These are phyloP conservation scores for Sphaerulina vaccinii DNA, from an alignment of 2,329 filamentous ascomycete genomes.

Conservation along the genomic window DNA sequence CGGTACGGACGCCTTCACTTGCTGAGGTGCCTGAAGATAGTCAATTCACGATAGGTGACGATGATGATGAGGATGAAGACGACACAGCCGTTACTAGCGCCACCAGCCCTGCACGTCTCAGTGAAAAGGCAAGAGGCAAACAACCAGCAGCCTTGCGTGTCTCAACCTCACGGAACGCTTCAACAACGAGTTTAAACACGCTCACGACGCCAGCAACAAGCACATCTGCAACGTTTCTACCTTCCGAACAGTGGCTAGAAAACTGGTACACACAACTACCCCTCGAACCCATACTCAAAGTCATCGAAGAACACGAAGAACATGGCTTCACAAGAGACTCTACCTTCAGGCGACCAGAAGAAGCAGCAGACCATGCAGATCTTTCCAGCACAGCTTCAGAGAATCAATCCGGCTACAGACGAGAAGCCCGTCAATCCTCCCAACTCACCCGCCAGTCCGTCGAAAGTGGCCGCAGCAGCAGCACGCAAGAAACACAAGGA, in stretches of 20 bases:
- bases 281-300: conserved; percentile 59
- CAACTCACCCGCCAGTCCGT: conserved; percentile 17
- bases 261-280: conserved; percentile 89
- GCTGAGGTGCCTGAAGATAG: conserved; percentile 64
- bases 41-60: conserved; percentile 82
- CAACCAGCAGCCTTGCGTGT: conserved; percentile 66
- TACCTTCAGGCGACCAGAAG: conserved; percentile 3
- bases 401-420: conserved; percentile 8
- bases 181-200: conserved; percentile 71
- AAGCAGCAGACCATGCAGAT: conserved; percentile 11
- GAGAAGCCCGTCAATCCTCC: conserved; percentile 21
- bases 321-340: conserved; percentile 13
- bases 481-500: conserved; percentile 12
- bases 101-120: conserved; percentile 61
- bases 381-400: conserved; percentile 13
- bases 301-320: conserved; percentile 21
- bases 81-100: conserved; percentile 37
- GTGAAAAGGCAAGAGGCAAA: conserved; percentile 94
- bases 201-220: conserved; percentile 58
- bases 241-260: conserved; percentile 81
- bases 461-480: conserved; percentile 3
- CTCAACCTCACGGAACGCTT: conserved; percentile 65
- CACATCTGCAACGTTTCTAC: conserved; percentile 60
- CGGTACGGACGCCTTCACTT: conserved; percentile 56
- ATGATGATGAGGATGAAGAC: conserved; percentile 63